Evolutionary conservation across 2,329 filamentous ascomycete species (phyloP), one percentile per base, ranked within the genome.

Genomic region (Tricladium varicosporioides): DNA sequence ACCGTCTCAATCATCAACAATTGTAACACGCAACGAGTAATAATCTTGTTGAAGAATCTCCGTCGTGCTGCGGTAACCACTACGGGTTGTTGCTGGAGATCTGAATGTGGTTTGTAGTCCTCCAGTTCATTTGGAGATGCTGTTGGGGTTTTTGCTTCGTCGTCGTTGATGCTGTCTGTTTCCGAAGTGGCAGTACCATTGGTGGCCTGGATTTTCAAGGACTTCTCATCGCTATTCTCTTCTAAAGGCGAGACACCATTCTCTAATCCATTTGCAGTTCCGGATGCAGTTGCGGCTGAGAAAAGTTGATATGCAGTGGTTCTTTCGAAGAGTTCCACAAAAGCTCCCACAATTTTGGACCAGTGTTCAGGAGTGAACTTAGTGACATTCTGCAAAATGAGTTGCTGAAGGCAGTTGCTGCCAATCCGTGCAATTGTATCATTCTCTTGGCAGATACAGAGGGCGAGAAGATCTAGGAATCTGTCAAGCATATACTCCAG

Each of bases 1-100:
- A 99, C 95, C 0, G 95, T 99, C 73, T 99, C 95, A 66, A 99
- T 99, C 92, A 99, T 99, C 62, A 99, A 85, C 1, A 99, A 83
- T 73, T 99, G 95, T 8, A 99, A 79, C 3, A 99, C 95, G 71
- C 94, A 99, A 64, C 95, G 93, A 13, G 93, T 97, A 73, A 99
- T 99, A 73, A 99, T 99, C 65, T 93, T 90, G 76, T 99, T 99
- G 81, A 99, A 99, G 78, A 97, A 97, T 52, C 92, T 88, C 36
- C 94, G 85, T 22, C 94, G 89, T 0, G 94, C 92, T 2, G 92
- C 91, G 1, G 94, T 97, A 5, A 99, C 93, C 1, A 95, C 89
- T 5, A 96, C 83, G 0, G 93, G 91, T 58, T 95, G 91, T 72
- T 94, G 91, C 71, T 95, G 92, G 13, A 92, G 78, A 53, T 82